A percentile compares a stretch with the other conserved stretches of the same genome.
Conservation (phyloP, 345 rosid genomes). For the Acer yangbiense region DNA sequence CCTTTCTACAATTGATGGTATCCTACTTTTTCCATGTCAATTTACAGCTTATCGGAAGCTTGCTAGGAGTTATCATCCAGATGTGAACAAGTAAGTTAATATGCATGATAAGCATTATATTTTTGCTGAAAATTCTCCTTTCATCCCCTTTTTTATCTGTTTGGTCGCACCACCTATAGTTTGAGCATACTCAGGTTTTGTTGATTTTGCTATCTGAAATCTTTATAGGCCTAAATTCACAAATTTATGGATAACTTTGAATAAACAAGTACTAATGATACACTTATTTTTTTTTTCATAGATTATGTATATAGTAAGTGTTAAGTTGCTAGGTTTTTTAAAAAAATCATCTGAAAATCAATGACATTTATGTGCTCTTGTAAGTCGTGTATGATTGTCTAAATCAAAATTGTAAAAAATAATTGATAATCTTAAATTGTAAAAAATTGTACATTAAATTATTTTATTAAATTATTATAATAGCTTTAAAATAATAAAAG, state of each 20-base stretch:
- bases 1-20: not conserved
- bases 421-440: not conserved
- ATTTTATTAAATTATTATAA: not conserved
- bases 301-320: not conserved
- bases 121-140: conserved; percentile 4
- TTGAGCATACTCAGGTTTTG: not conserved
- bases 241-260: not conserved
- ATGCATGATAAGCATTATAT: conserved; percentile 3
- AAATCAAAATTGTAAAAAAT: not conserved
- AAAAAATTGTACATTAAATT: not conserved
- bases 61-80: conserved; percentile 95
- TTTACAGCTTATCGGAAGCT: conserved; percentile 94
- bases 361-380: not conserved
- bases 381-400: not conserved
- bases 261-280: not conserved
- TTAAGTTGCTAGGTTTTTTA: not conserved
- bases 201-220: not conserved
- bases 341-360: not conserved
- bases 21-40: not conserved
- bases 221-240: not conserved
- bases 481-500: not conserved
- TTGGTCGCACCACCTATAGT: not conserved
- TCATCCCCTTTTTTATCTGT: not conserved
- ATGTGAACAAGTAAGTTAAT: conserved; percentile 80
- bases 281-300: not conserved